Percentiles rank a stretch among this genome's conserved stretches.
Conservation (phyloP, 305 asterid genomes). For the Coffea humblotiana region DNA sequence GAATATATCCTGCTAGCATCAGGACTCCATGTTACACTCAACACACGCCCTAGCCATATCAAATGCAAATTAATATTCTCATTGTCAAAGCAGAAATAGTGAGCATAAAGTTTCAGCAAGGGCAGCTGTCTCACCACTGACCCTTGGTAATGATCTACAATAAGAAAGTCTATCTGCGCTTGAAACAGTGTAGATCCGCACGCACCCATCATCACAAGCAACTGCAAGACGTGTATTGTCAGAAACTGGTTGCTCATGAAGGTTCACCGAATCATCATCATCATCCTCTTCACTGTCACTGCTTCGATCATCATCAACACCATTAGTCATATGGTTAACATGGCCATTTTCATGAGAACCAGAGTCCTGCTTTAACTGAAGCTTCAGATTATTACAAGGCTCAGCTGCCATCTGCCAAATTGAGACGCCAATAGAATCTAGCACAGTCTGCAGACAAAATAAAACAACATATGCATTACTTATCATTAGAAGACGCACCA, state of each 20-base stretch:
- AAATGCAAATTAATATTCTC: constrained; percentile 15
- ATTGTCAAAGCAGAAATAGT: constrained; percentile 1
- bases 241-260: constrained; percentile 39
- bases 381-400: constrained; percentile 39
- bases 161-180: constrained; percentile 56
- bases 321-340: constrained; percentile 30
- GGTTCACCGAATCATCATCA: constrained; percentile 42
- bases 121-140: constrained; percentile 77
- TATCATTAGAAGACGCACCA: not conserved
- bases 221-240: constrained; percentile 54
- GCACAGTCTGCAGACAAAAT: constrained; percentile 54
- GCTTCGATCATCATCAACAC: constrained; percentile 43
- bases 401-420: constrained; percentile 94
- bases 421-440: constrained; percentile 74
- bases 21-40: constrained; percentile 87
- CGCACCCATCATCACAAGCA: constrained; percentile 99
- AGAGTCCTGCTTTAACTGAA: constrained; percentile 25
- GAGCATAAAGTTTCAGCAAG: constrained; percentile 16
- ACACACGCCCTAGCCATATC: constrained; percentile 54
- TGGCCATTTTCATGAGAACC: constrained; percentile 52
- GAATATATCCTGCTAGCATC: constrained; percentile 77
- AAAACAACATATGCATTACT: not conserved
- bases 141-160: constrained; percentile 68
- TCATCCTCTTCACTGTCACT: constrained; percentile 60
- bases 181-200: constrained; percentile 60